Evolutionary conservation across 192 early-diverging fungal species (phyloP), one percentile per base, ranked within the genome.

Genomic region (Endogone sp.): DNA sequence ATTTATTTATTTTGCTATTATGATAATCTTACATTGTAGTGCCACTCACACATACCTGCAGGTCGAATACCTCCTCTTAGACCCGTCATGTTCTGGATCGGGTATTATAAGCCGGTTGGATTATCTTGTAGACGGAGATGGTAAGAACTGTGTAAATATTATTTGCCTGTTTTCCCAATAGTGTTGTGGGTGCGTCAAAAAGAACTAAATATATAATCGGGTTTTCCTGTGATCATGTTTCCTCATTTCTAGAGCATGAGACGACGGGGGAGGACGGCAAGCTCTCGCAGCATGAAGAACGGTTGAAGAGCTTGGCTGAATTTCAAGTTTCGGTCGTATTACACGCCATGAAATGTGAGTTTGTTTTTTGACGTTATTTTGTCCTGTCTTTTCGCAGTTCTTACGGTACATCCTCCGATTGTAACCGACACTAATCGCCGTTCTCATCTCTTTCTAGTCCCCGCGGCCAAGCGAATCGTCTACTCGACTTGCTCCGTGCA

Each of bases 401-500:
- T 21, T 78, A 81, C 69, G 21, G 2, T 4, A 11, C 3, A 3
- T 16, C 9, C 16, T 6, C 37, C 37, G 37, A 49, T 69, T 4
- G 25, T 63, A 29, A 16, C 27, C 32, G 61, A 29, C 27, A 23
- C 21, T 16, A 62, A 30, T 4, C 16, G 3, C 56, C n/a, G 28
- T 22, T 44, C 37, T 62, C 56, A 30, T 67, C 31, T 30, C 32
- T 60, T 24, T n/a, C 28, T 71, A 81, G 71, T 98, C 72, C 94
- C 93, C 2, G 81, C 77, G 4, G 90, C 94, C n/a, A 86, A 93
- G 62, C 84, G 86, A 66, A 83, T 99, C 23, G 88, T 89, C 10
- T 99, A 99, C 72, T 99, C 97, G 37, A 99, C 97, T 2, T 99
- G 97, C 75, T 99, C 97, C 4, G 89, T 95, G 57, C 91, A 98